These are phyloP conservation scores for Cordyceps fumosorosea DNA, from an alignment of 2,329 filamentous ascomycete species.

Conservation along the genomic window DNA sequence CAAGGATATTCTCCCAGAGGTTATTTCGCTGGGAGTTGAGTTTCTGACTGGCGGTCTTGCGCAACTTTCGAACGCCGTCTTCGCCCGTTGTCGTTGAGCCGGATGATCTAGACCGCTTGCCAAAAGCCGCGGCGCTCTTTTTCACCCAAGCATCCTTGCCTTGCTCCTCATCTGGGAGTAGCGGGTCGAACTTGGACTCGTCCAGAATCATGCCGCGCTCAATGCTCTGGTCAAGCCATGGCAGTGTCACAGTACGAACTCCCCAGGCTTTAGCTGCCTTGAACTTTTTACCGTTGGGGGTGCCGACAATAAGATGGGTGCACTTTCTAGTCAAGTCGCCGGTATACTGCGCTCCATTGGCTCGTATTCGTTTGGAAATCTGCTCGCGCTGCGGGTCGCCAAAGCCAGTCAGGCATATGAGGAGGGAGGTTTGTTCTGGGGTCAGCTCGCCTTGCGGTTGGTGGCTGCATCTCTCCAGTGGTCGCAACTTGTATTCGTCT, in stretches of 20 bases:
- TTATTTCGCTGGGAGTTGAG: slow-evolving; percentile 71
- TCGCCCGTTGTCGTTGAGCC: slow-evolving; percentile 36
- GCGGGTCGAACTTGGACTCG: slow-evolving; percentile 76
- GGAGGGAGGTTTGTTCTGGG: slow-evolving; percentile 28
- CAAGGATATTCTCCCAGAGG: slow-evolving; percentile 87
- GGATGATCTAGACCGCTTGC: slow-evolving; percentile 53
- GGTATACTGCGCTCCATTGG: slow-evolving; percentile 76
- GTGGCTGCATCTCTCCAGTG: slow-evolving; percentile 50
- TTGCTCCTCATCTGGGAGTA: slow-evolving; percentile 61
- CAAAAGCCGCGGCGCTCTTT: slow-evolving; percentile 35
- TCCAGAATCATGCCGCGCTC: slow-evolving; percentile 86
- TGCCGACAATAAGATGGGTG: slow-evolving; percentile 78
- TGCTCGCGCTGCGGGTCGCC: slow-evolving; percentile 54
- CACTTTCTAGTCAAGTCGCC: slow-evolving; percentile 81
- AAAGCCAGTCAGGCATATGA: slow-evolving; percentile 52
- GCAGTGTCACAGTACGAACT: slow-evolving; percentile 69
- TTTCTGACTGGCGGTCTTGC: slow-evolving; percentile 80
- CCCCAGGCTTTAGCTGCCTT: slow-evolving; percentile 78
- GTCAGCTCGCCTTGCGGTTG: slow-evolving; percentile 23
- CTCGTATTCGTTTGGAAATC: slow-evolving; percentile 60
- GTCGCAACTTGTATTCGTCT: slow-evolving; percentile 53
- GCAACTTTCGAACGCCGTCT: slow-evolving; percentile 69
- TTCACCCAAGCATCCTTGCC: slow-evolving; percentile 69
- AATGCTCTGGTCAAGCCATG: slow-evolving; percentile 81
- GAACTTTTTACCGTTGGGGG: slow-evolving; percentile 83